These are phyloP conservation scores for Chenopodium quinoa DNA, from an alignment of 148 eudicot species.

Conservation along the genomic window DNA sequence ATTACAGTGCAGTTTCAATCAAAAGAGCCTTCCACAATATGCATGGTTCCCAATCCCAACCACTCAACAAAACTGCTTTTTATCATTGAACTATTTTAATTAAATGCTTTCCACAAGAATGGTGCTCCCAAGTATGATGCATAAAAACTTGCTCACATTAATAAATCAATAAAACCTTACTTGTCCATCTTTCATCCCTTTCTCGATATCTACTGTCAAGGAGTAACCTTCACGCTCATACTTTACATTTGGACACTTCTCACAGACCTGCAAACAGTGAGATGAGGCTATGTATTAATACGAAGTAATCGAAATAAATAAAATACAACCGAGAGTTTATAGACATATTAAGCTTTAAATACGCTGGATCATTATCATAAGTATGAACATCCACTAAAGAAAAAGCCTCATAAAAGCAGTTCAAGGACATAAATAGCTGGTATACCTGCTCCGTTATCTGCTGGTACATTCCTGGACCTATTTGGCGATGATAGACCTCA, in stretches of 20 bases:
- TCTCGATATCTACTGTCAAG: conserved; percentile 91
- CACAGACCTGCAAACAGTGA: conserved; percentile 68
- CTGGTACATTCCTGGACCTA: conserved; percentile 99
- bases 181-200: conserved; percentile 98
- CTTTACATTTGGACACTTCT: conserved; percentile 89
- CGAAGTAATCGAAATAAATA: not conserved
- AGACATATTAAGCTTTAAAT: not conserved
- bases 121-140: not conserved
- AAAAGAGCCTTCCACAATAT: not conserved
- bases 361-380: not conserved
- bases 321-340: not conserved
- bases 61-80: not conserved
- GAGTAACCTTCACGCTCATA: conserved; percentile 86
- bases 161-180: conserved; percentile 43
- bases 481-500: conserved; percentile 94
- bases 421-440: not conserved
- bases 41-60: not conserved
- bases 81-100: not conserved
- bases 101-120: not conserved
- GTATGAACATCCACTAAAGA: too few species aligned
- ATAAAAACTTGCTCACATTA: not conserved
- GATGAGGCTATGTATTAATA: conserved; percentile 11
- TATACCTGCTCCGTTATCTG: conserved; percentile 95
- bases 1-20: not conserved
- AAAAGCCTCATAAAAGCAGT: not conserved